Evolutionary conservation across 371 early-diverging fungal genomes (phyloP), one percentile per base, ranked within the genome.

Genomic region (Rhizomucor pusillus): DNA sequence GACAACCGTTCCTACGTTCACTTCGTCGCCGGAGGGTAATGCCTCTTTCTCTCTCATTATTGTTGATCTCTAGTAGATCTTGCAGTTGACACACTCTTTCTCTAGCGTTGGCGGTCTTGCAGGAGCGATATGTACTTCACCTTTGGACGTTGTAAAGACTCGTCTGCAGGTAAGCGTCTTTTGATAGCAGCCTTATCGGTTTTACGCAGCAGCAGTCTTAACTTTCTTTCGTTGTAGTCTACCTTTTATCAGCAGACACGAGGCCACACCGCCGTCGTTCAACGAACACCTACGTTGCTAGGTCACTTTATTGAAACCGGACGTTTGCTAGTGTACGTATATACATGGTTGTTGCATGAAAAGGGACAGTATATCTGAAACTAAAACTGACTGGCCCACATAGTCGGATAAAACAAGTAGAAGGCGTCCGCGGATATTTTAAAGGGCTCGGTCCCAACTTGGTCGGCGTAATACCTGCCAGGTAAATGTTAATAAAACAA

Each of bases 401-500:
- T 73, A 86, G 88, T 2, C 74, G 77, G 1, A 88, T 94, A 10
- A 86, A 88, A 43, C 71, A 79, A 25, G 73, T 78, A 14, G 97
- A 96, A 69, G 98, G 98, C 5, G 65, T 90, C 10, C 69, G 84
- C 0, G 97, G 91, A 5, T 83, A 94, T 53, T 98, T 91, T 72
- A 92, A 92, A 54, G 98, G 98, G 2, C 60, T 98, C 25, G 95
- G 96, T 0, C 95, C 98, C 5, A 93, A 91, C 48, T 66, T 98
- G 9, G 79, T 93, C 14, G 98, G 97, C 29, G 94, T 98, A 6
- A 87, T 98, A 39, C 98, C 98, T 33, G 87, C 93, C 49, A 79
- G 90, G 89, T 88, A 72, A 41, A 45, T 16, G 6, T 20, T 50
- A 37, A 18, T 16, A 20, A 23, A 19, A 56, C 44, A 35, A 44